Evolutionary conservation across 2,329 filamentous ascomycete genomes (phyloP), one percentile per base, ranked within the genome.

Genomic region (Aspergillus jensenii): DNA sequence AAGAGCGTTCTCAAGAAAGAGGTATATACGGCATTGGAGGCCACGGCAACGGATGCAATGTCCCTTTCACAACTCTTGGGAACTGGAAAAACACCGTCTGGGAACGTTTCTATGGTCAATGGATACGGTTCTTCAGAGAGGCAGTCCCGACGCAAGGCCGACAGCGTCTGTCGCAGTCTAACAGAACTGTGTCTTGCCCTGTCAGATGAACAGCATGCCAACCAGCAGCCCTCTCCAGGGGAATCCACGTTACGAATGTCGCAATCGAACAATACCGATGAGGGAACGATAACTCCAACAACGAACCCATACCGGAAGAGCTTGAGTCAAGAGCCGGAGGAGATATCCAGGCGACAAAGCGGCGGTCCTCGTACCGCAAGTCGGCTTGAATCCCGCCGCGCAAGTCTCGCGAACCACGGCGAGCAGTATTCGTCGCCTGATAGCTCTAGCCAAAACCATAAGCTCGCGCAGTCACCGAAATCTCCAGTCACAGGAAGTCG

Each of bases 151-250:
- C 87, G 93, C 61, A 97, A 96, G 74, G 91, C 91, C 27, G 93
- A 99, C 71, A 92, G 90, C 69, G 87, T 99, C 71, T 98, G 95
- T 72, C 89, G 93, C 54, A 95, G 90, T 68, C 78, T 99, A 63
- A 98, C 93, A 0, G 95, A 99, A 74, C 81, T 99, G 6, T 96
- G 91, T 70, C 84, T 99, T 56, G 90, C 92, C 1, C 79, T 99
- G 54, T 87, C 87, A 31, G 89, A 90, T 62, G 84, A 86, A 41
- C 69, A 73, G 27, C 55, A 72, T 48, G 67, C 65, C 31, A 68
- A 63, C 43, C 66, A 67, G 49, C 71, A 68, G 46, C 67, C 67
- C n/a, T 67, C 62, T 6, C 74, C 68, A 45, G 65, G 66, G 50
- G 72, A 72, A 45, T 62, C 40, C 55, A 48, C 37, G 54, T 61